Percentiles rank a stretch among this genome's conserved stretches.
Conservation (phyloP, 257 asterid species). For the Ilex asprella region DNA sequence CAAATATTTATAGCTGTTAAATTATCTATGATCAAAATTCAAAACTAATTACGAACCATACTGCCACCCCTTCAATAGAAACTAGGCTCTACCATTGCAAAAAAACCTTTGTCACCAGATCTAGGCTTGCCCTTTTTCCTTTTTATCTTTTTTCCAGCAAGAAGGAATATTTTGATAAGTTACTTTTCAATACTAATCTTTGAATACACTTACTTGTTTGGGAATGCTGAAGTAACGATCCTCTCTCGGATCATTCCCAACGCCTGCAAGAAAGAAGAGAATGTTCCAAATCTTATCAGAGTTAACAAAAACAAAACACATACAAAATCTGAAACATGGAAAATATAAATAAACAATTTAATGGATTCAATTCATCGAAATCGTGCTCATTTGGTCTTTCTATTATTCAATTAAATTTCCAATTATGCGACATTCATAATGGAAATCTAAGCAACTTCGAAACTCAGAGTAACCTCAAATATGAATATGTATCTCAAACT, state of each 20-base stretch:
- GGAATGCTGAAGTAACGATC: slow-evolving; percentile 97
- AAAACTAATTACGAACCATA: no score
- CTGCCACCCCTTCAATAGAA: no score
- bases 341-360: neutral
- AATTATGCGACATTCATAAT: no score
- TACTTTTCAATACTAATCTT: neutral
- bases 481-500: no score
- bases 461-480: no score
- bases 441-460: no score
- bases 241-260: slow-evolving; percentile 95
- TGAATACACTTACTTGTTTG: slow-evolving; percentile 52
- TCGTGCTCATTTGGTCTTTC: no score
- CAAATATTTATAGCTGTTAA: no score
- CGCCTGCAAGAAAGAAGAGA: slow-evolving; percentile 39
- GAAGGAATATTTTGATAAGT: neutral
- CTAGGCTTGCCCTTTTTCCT: no score
- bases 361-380: neutral
- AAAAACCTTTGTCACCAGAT: neutral
- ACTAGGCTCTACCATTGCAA: neutral
- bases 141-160: neutral
- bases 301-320: neutral
- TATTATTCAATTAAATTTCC: no score
- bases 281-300: neutral
- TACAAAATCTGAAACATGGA: no score
- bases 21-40: no score